Percentiles rank a stretch among this genome's conserved stretches.
Conservation (phyloP, 495 filamentous ascomycete genomes). For the Monascus purpureus region DNA sequence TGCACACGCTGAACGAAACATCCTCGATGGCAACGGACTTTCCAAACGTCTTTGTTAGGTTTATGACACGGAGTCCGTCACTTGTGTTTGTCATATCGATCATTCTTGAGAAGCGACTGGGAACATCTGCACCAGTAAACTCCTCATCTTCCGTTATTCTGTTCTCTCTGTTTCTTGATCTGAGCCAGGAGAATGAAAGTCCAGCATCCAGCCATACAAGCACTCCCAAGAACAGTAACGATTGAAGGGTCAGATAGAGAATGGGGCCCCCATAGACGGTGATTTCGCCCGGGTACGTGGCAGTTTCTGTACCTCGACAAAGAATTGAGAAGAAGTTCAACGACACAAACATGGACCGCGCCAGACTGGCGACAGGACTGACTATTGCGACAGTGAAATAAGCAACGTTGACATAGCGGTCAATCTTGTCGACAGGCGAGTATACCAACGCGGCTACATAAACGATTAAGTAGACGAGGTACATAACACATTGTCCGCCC, state of each 20-base stretch:
- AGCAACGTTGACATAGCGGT: slow-evolving; percentile 41
- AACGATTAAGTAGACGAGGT: slow-evolving; percentile 65
- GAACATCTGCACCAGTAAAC: slow-evolving; percentile 30
- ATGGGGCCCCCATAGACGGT: slow-evolving; percentile 67
- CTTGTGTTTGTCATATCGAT: slow-evolving; percentile 30
- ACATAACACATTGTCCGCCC: slow-evolving; percentile 54
- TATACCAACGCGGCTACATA: slow-evolving; percentile 59
- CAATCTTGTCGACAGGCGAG: slow-evolving; percentile 43
- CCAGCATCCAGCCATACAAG: slow-evolving; percentile 63
- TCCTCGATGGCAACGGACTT: slow-evolving; percentile 60
- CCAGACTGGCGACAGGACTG: slow-evolving; percentile 53
- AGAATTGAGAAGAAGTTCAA: slow-evolving; percentile 65
- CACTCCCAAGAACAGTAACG: slow-evolving; percentile 46
- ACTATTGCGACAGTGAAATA: slow-evolving; percentile 56
- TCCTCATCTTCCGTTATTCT: slow-evolving; percentile 32
- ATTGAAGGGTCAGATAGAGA: slow-evolving; percentile 58
- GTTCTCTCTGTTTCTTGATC: slow-evolving; percentile 10
- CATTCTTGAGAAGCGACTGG: slow-evolving; percentile 18
- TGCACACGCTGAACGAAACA: slow-evolving; percentile 63
- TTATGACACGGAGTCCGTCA: slow-evolving; percentile 60
- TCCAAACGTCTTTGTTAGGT: slow-evolving; percentile 65
- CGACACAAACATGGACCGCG: slow-evolving; percentile 54
- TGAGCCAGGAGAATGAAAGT: slow-evolving; percentile 32
- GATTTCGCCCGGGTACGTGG: slow-evolving; percentile 55
- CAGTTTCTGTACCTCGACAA: slow-evolving; percentile 46